Evolutionary conservation across 2,329 filamentous ascomycete species (phyloP).

Genomic region (Coniochaeta sp.): DNA sequence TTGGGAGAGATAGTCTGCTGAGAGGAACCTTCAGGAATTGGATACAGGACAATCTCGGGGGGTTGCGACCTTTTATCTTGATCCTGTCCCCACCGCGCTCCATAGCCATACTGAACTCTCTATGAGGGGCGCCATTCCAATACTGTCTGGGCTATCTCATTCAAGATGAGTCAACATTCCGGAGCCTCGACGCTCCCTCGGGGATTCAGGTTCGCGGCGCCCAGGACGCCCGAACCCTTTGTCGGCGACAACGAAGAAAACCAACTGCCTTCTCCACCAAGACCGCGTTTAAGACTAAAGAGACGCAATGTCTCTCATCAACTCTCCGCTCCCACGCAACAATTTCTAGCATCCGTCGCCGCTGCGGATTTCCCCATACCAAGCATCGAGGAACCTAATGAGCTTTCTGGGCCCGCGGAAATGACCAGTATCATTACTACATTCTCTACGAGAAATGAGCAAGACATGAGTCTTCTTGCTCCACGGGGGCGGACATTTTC

Average conservation of each 20-base stretch:
- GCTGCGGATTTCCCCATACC: slow-evolving; percentile 57
- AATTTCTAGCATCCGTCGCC: slow-evolving; percentile 60
- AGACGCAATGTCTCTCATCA: slow-evolving; percentile 42
- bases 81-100: background rate
- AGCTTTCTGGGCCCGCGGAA: slow-evolving; percentile 3
- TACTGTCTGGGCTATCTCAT: background rate
- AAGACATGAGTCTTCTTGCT: slow-evolving; percentile 15
- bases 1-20: background rate
- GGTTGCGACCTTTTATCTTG: background rate
- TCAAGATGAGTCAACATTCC: slow-evolving; percentile 41
- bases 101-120: background rate
- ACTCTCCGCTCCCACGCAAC: slow-evolving; percentile 50
- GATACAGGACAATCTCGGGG: background rate
- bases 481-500: slow-evolving; percentile 37
- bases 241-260: slow-evolving; percentile 23
- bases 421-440: background rate
- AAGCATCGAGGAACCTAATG: slow-evolving; percentile 51
- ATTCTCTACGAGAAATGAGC: slow-evolving; percentile 15
- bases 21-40: background rate
- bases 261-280: slow-evolving; percentile 40
- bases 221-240: slow-evolving; percentile 46
- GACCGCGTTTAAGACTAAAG: slow-evolving; percentile 47
- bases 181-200: slow-evolving; percentile 35
- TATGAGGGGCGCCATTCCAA: background rate
- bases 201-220: slow-evolving; percentile 30